Base-by-base conservation (phyloP, 805 yeast species). In the Myxozyma kluyveri region DNA sequence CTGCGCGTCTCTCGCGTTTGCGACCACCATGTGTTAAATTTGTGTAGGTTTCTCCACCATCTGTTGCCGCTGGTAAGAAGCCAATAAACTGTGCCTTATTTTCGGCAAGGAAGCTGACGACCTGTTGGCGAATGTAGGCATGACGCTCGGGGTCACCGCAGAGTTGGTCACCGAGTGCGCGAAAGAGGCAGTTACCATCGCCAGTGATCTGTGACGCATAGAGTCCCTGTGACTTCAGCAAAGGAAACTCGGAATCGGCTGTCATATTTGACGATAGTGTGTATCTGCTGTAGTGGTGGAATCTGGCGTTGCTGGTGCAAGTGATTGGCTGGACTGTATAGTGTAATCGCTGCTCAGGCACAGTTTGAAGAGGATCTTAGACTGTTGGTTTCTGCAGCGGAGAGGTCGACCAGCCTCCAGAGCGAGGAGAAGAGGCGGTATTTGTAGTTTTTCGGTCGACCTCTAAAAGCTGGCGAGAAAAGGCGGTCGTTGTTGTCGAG, bases 141-240 rank as follows among this genome's bases (percentile, higher is more conserved):
- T 69, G 66, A 7, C 56, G 62, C 1, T 63, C 63, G 12, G 67
- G 67, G 42, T 69, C 68, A 23, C 75, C 75, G 45, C 61, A 69
- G 6, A 65, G 47, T 54, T 72, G 76, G 59, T 72, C 75, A 22
- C 72, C 65, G 24, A 72, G 50, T 0, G 76, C 69, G 21, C 75
- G 62, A 53, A 72, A 72, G n/a, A 72, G 59, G 49, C 75, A 72
- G 62, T 72, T 72, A 19, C 75, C 75, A 49, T 72, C 75, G 5
- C 75, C 76, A 21, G 61, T 60, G 29, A 71, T 70, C 3, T 67
- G 52, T 3, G 72, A 49, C 1, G 74, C 73, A 50, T 70, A 69
- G 3, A 72, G 61, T 1, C 69, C 71, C 35, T 69, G 60, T 18
- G 58, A 53, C 23, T 52, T 61, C 33, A 72, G 63, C 4, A 69